phyloP scores from a whole-genome alignment of 2,329 filamentous ascomycete species.

The Aspergillus transmontanensis region DNA sequence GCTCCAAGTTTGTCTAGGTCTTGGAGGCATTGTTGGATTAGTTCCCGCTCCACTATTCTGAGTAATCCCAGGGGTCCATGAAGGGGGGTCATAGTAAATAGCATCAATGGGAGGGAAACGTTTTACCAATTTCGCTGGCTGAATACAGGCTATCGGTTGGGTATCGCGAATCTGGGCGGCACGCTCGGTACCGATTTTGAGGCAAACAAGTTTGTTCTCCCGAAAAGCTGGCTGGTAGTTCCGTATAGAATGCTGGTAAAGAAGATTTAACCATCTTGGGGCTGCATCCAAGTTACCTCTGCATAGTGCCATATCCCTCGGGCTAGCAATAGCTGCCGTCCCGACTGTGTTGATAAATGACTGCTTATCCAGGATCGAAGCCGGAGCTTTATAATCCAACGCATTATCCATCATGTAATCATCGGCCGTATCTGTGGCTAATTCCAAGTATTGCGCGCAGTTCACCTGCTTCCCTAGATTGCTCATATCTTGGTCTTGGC shows the following conservation, averaged over 20 bases:
- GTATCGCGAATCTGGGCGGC: conserved; percentile 22
- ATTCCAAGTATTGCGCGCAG: not conserved
- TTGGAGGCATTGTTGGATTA: not conserved
- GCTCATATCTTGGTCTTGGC: not conserved
- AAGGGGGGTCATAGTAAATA: not conserved
- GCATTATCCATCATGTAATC: not conserved
- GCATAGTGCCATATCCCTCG: conserved; percentile 13
- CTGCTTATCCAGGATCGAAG: not conserved
- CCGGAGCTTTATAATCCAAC: not conserved
- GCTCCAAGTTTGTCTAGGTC: not conserved
- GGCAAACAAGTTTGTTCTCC: conserved; percentile 18
- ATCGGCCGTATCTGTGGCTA: not conserved
- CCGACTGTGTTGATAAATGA: conserved; percentile 18
- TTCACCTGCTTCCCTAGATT: not conserved
- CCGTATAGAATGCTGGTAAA: not conserved
- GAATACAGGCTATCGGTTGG: not conserved
- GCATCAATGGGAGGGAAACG: conserved; percentile 5
- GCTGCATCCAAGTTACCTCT: conserved; percentile 6
- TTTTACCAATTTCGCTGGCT: not conserved
- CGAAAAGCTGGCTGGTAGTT: not conserved
- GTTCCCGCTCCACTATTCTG: not conserved
- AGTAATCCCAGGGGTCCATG: not conserved
- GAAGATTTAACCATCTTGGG: not conserved
- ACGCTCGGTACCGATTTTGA: conserved; percentile 24
- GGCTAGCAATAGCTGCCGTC: conserved; percentile 7